phyloP scores from a whole-genome alignment of 2,329 filamentous ascomycete species.

The Intubia oerlemansii region DNA sequence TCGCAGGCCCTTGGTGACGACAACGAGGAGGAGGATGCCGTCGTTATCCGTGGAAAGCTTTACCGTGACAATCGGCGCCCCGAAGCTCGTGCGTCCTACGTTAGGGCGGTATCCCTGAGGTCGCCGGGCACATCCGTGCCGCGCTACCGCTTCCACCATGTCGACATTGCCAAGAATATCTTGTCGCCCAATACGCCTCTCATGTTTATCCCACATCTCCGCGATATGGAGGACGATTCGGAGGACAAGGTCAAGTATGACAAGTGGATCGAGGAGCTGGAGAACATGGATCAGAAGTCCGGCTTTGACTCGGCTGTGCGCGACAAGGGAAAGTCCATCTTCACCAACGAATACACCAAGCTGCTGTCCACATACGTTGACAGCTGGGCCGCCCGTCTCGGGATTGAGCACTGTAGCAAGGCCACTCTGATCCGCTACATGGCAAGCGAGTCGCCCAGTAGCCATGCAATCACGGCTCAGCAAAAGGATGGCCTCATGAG shows the following conservation, averaged over 20 bases:
- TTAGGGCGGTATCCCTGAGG: constrained; percentile 22
- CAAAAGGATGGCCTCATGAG: constrained; percentile 30
- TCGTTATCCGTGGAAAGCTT: constrained; percentile 1
- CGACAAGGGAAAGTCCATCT: constrained; percentile 26
- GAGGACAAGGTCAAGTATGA: constrained; percentile 31
- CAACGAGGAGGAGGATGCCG: constrained; percentile 9
- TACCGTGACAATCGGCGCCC: constrained; percentile 5
- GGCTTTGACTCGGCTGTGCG: constrained; percentile 33
- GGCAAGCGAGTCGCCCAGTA: constrained; percentile 23
- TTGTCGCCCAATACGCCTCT: constrained; percentile 37
- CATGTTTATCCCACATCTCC: constrained; percentile 36
- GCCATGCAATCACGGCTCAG: constrained; percentile 27
- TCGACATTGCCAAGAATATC: constrained; percentile 37
- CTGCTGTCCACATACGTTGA: constrained; percentile 31
- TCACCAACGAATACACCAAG: constrained; percentile 28
- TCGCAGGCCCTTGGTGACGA: constrained; percentile 12
- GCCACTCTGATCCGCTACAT: constrained; percentile 30
- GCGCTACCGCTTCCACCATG: constrained; percentile 36
- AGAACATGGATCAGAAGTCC: constrained; percentile 33
- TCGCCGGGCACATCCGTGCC: constrained; percentile 30
- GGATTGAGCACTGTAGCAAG: constrained; percentile 28
- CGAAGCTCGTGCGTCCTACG: constrained; percentile 3
- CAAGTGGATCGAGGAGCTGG: constrained; percentile 33
- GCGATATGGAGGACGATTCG: constrained; percentile 30
- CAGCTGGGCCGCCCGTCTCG: constrained; percentile 27